Conservation (phyloP, 1,284 basidiomycete genomes). For the Phellinidium pouzarii region DNA sequence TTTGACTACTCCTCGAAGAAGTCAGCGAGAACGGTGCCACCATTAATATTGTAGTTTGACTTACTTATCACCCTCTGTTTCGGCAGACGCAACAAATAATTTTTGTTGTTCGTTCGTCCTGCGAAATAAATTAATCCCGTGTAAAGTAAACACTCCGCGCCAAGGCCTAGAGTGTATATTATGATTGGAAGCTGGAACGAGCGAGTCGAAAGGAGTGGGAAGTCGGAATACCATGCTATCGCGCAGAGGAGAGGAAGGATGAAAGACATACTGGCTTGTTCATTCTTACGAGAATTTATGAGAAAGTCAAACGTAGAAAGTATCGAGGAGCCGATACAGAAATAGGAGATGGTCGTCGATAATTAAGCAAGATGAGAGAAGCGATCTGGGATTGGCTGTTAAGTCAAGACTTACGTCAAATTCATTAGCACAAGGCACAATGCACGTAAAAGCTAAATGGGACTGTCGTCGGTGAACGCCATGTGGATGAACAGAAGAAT, state of each 20-base stretch:
- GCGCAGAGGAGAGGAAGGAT: background rate
- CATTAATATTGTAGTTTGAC: conserved; percentile 1
- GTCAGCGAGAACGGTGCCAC: conserved; percentile 4
- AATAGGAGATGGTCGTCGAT: background rate
- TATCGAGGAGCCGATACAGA: background rate
- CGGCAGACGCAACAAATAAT: conserved; percentile 52
- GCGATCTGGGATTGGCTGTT: background rate
- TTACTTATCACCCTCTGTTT: conserved; percentile 61
- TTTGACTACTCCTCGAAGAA: conserved; percentile 28
- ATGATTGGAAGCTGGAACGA: conserved; percentile 43
- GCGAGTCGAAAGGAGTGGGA: conserved; percentile 50
- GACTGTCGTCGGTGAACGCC: no score
- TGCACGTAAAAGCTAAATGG: no score
- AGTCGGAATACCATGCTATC: conserved; percentile 48
- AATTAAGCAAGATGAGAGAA: conserved; percentile 1
- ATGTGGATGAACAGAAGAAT: no score
- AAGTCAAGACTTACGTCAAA: no score
- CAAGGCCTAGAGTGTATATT: conserved; percentile 36
- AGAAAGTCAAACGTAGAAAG: background rate
- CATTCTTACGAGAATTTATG: background rate
- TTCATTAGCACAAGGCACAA: no score
- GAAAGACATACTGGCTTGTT: background rate
- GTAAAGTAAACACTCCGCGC: conserved; percentile 47
- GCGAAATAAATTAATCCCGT: conserved; percentile 33
- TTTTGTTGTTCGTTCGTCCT: conserved; percentile 41